Evolutionary conservation across 2,329 filamentous ascomycete genomes (phyloP).

Genomic region (Juglanconis sp.): DNA sequence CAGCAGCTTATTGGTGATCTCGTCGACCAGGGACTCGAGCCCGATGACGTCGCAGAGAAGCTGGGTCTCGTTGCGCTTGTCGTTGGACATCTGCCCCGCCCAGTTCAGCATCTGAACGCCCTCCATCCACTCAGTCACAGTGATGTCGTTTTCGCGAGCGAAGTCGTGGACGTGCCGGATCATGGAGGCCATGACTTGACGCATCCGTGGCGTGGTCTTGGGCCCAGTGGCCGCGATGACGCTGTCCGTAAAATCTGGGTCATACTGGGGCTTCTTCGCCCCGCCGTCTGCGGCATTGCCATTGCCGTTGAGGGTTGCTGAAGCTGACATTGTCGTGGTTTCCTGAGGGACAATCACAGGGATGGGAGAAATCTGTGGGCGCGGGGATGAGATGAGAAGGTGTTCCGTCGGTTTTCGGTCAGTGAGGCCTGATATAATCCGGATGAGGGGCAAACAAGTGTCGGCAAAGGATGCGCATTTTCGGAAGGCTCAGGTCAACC

Average conservation of each 20-base stretch:
- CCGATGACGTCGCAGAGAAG: constrained; percentile 71
- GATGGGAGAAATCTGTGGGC: neutral
- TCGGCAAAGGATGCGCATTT: neutral
- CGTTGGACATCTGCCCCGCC: constrained; percentile 66
- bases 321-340: neutral
- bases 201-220: constrained; percentile 64
- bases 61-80: constrained; percentile 70
- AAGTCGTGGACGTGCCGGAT: constrained; percentile 80
- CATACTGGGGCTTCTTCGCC: constrained; percentile 48
- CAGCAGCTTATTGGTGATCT: constrained; percentile 65
- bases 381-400: neutral
- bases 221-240: constrained; percentile 75
- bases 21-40: constrained; percentile 74
- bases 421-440: neutral
- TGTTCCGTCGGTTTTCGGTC: neutral
- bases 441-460: neutral
- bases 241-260: constrained; percentile 71
- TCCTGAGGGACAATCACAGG: neutral
- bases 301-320: constrained; percentile 16
- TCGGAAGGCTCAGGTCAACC: neutral
- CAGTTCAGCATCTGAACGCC: constrained; percentile 59
- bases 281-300: constrained; percentile 27
- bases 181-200: constrained; percentile 64
- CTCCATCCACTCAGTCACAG: constrained; percentile 74
- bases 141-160: constrained; percentile 74